These are phyloP conservation scores for Colletotrichum chrysophilum DNA, from an alignment of 2,329 filamentous ascomycete genomes.

Conservation along the genomic window DNA sequence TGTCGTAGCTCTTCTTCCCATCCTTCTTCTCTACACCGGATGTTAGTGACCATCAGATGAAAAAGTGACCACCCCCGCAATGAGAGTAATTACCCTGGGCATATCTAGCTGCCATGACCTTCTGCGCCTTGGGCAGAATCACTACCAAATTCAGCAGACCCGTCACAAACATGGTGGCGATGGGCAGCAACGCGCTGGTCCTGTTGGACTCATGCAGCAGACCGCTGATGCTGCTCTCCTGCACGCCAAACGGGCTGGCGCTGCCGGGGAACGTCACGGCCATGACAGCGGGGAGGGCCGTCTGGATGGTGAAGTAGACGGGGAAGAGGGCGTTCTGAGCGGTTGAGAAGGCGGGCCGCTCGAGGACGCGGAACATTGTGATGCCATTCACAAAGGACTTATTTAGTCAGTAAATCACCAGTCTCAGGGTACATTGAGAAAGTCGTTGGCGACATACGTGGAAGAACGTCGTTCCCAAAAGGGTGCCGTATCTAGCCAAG, in stretches of 20 bases:
- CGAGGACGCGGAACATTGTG: conserved; percentile 77
- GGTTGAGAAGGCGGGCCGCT: conserved; percentile 79
- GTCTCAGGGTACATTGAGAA: background rate
- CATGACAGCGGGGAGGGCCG: conserved; percentile 73
- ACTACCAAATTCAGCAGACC: conserved; percentile 74
- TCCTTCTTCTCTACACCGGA: conserved; percentile 73
- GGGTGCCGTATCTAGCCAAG: conserved; percentile 75
- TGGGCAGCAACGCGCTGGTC: conserved; percentile 69
- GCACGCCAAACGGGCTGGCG: conserved; percentile 46
- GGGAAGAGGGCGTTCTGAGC: conserved; percentile 86
- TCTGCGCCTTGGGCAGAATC: conserved; percentile 77
- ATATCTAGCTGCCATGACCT: conserved; percentile 76
- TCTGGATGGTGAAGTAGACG: conserved; percentile 87
- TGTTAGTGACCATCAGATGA: background rate
- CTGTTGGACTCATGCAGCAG: conserved; percentile 66
- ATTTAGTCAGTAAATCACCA: background rate
- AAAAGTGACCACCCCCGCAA: background rate
- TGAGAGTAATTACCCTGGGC: conserved; percentile 69
- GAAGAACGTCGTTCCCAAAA: conserved; percentile 86
- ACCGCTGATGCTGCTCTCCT: conserved; percentile 53
- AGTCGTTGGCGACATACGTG: conserved; percentile 60
- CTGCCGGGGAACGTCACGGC: conserved; percentile 82
- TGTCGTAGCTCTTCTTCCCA: conserved; percentile 85
- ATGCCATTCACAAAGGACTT: conserved; percentile 79
- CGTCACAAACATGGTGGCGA: conserved; percentile 73